Percentiles rank a stretch among this genome's conserved stretches.
These are phyloP conservation scores for Alternaria triticimaculans DNA, from an alignment of 2,329 filamentous ascomycete genomes.

Conservation along the genomic window DNA sequence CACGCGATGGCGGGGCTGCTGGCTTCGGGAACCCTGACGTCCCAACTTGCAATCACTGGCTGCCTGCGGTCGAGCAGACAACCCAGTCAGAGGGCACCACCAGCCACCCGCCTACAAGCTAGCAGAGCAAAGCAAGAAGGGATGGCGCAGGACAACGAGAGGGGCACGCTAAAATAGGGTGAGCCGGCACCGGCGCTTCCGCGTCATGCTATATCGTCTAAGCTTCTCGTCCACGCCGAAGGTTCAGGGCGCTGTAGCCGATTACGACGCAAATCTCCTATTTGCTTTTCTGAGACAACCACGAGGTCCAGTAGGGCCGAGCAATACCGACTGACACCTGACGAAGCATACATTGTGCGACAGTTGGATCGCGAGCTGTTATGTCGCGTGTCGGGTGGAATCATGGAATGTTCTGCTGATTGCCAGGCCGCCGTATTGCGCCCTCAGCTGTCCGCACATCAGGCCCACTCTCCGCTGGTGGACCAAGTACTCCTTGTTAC, in stretches of 20 bases:
- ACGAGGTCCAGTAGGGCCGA: conserved; percentile 3
- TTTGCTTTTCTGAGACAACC: conserved; percentile 8
- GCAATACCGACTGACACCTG: background rate
- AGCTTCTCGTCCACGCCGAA: background rate
- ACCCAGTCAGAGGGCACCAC: background rate
- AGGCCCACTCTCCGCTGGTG: conserved; percentile 16
- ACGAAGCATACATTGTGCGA: background rate
- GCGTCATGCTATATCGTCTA: conserved; percentile 9
- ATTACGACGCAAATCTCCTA: conserved; percentile 11
- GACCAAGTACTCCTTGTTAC: conserved; percentile 7
- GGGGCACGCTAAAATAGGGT: conserved; percentile 1
- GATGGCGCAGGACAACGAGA: conserved; percentile 10
- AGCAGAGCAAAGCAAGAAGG: conserved; percentile 4
- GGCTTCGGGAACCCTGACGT: background rate
- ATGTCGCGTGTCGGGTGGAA: background rate
- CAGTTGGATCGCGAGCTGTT: background rate
- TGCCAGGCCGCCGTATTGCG: background rate
- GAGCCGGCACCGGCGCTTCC: conserved; percentile 3
- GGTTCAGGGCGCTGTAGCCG: background rate
- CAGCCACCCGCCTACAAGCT: background rate
- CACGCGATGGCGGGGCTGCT: conserved; percentile 13
- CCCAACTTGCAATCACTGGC: background rate
- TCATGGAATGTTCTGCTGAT: background rate
- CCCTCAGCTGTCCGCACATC: conserved; percentile 17
- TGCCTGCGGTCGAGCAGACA: background rate